A percentile compares a stretch with the other conserved stretches of the same genome.
Conservation (phyloP, 371 early-diverging fungal species). For the Mucor piriformis region DNA sequence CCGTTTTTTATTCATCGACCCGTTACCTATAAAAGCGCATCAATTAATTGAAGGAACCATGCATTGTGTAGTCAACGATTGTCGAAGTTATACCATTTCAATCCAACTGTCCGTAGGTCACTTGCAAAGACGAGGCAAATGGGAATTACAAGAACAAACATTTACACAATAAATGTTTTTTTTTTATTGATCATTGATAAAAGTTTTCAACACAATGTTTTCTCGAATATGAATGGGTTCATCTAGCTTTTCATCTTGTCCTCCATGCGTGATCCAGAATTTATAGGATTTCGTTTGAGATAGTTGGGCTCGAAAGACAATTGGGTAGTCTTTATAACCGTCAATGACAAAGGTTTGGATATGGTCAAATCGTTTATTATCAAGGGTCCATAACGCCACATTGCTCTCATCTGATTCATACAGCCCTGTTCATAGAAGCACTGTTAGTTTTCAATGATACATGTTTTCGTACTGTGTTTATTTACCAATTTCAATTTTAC, state of each 20-base stretch:
- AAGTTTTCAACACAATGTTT: background rate
- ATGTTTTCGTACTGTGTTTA: no score
- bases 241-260: background rate
- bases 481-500: background rate
- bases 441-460: no score
- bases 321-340: background rate
- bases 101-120: slow-evolving; percentile 64
- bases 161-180: slow-evolving; percentile 48
- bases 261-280: background rate
- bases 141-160: slow-evolving; percentile 94
- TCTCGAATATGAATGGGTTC: background rate
- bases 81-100: slow-evolving; percentile 87
- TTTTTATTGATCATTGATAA: background rate
- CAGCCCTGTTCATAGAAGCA: background rate
- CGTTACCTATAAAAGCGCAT: slow-evolving; percentile 92
- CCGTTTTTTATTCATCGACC: slow-evolving; percentile 90
- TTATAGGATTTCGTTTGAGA: background rate
- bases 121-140: slow-evolving; percentile 55
- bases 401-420: background rate
- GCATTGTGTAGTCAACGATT: slow-evolving; percentile 83
- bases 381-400: background rate
- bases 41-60: slow-evolving; percentile 86
- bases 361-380: background rate
- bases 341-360: background rate
- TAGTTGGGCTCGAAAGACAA: background rate